Percentiles rank a stretch among this genome's conserved stretches.
Evolutionary conservation across 2,329 filamentous ascomycete genomes (phyloP).

Genomic region (Capronia americana): DNA sequence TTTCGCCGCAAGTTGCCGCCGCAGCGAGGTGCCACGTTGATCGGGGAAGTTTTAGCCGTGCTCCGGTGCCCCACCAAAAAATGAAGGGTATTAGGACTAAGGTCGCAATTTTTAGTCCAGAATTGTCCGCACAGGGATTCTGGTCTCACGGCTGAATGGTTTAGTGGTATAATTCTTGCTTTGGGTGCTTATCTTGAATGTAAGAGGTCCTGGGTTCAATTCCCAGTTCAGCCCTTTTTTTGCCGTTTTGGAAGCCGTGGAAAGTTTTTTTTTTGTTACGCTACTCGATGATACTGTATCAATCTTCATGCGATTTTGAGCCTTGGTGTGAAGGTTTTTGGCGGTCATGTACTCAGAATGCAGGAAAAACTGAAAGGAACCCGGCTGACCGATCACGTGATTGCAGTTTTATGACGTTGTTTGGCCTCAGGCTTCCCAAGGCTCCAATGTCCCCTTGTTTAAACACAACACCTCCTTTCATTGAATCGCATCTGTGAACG

Average conservation of each 20-base stretch:
- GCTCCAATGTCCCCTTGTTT: background rate
- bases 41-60: slow-evolving; percentile 27
- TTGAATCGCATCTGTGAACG: background rate
- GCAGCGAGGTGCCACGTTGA: background rate
- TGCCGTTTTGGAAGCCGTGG: background rate
- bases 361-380: background rate
- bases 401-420: background rate
- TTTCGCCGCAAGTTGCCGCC: slow-evolving; percentile 35
- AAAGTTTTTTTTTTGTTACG: background rate
- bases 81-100: no score
- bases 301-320: slow-evolving; percentile 1
- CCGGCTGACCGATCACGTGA: slow-evolving; percentile 2
- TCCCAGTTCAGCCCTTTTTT: slow-evolving; percentile 38
- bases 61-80: background rate
- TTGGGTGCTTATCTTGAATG: slow-evolving; percentile 36
- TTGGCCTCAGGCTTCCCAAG: background rate
- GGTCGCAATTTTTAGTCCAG: background rate
- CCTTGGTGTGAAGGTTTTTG: background rate
- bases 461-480: no score
- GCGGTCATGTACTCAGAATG: background rate
- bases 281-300: background rate
- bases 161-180: slow-evolving; percentile 42
- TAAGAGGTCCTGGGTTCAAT: slow-evolving; percentile 42
- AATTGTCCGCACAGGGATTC: background rate
- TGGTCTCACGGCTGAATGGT: slow-evolving; percentile 32